Base-by-base conservation (phyloP, 1,284 basidiomycete species). In the Lentinula novae-zelandiae region DNA sequence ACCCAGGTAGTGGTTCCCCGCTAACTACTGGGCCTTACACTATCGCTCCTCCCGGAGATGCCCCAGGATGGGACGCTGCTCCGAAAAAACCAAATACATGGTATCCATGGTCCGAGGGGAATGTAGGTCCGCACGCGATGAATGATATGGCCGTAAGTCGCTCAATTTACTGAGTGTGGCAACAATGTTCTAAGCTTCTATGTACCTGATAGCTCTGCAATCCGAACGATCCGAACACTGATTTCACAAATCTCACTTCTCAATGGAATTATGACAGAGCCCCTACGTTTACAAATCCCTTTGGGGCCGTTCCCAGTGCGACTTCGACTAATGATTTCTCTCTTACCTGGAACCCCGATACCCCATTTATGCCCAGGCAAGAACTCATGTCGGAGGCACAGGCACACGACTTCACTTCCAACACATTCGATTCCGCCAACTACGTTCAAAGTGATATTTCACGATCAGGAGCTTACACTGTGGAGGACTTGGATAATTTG, bases 41-140 rank as follows among this genome's bases (percentile, higher is more conserved):
- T 50, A 53, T 65, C 6, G 64, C 60, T 6, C 62, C 60, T n/a
- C 66, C 66, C 2, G 33, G 46, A 3, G 62, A 62, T 44, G 63
- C 62, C 22, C 66, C 65, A 36, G 66, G 66, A 13, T 67, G 66
- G 66, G 65, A 66, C 36, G 42, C 60, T 33, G 49, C 63, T 9
- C 63, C 63, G 3, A 53, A 62, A 5, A 42, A 44, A 6, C 60
- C 63, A 15, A 44, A 46, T 40, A 27, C 52, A 5, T 59, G 57
- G 57, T 54, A 58, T 36, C 7, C 39, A 44, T 61, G 60, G 60
- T 33, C 53, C 8, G 53, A 49, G 10, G 51, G 40, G 22, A 22
- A 22, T 17, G 39, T 17, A 39, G 53, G 34, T 27, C 10, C 20
- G 38, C 49, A 46, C 20, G 44, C n/a, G 31, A 50, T n/a, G 2